These are phyloP conservation scores for Apiotrichum siamense DNA, from an alignment of 1,284 basidiomycete genomes.

Conservation along the genomic window DNA sequence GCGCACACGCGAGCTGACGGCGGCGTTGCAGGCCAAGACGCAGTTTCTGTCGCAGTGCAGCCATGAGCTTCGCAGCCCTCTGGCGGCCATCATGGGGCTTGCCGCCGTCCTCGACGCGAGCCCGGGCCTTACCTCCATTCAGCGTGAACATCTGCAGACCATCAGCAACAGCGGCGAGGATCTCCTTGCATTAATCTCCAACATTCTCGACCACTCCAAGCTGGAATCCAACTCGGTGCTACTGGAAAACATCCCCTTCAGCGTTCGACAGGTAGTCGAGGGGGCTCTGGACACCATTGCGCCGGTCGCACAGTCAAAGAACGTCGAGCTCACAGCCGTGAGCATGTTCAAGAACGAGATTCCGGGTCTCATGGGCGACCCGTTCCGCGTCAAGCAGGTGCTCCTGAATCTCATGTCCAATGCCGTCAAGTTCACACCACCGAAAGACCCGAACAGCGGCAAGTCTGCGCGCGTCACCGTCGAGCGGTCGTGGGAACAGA, in stretches of 20 bases:
- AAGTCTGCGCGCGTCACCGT: slow-evolving; percentile 28
- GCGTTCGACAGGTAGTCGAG: slow-evolving; percentile 42
- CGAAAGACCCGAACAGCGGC: slow-evolving; percentile 2
- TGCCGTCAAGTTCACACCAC: slow-evolving; percentile 40
- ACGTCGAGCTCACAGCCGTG: slow-evolving; percentile 36
- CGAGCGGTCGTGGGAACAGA: slow-evolving; percentile 22
- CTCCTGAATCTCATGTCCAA: slow-evolving; percentile 39
- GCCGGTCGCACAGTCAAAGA: slow-evolving; percentile 35
- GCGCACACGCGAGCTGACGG: slow-evolving; percentile 28
- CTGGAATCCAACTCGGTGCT: slow-evolving; percentile 48
- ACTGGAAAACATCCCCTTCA: slow-evolving; percentile 47
- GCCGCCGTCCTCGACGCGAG: slow-evolving; percentile 44
- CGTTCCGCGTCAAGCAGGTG: slow-evolving; percentile 41
- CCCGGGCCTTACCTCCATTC: slow-evolving; percentile 40
- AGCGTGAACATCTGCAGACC: slow-evolving; percentile 48
- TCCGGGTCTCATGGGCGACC: slow-evolving; percentile 34
- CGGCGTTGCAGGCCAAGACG: slow-evolving; percentile 34
- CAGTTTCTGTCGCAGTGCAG: slow-evolving; percentile 40
- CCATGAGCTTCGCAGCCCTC: slow-evolving; percentile 50
- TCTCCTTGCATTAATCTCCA: slow-evolving; percentile 49
- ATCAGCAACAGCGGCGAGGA: slow-evolving; percentile 49
- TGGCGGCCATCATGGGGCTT: slow-evolving; percentile 44
- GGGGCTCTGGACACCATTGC: slow-evolving; percentile 39
- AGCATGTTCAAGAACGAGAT: slow-evolving; percentile 34
- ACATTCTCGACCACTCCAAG: slow-evolving; percentile 49